Evolutionary conservation across 495 filamentous ascomycete species (phyloP).

Genomic region (Aspergillus nanangensis): DNA sequence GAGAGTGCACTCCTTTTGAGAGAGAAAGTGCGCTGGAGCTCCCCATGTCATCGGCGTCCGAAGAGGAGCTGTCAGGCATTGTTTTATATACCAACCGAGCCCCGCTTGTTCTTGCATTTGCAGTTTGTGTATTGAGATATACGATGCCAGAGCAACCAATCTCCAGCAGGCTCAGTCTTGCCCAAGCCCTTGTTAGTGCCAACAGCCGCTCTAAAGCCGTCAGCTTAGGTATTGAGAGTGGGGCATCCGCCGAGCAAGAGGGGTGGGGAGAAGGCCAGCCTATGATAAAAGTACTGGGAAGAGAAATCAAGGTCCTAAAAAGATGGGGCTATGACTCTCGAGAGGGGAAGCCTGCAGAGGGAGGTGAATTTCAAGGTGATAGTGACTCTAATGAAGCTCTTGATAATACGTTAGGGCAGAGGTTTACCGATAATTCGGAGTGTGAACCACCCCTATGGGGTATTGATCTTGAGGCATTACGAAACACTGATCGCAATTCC

Average conservation of each 20-base stretch:
- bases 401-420: slow-evolving; percentile 14
- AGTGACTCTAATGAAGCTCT: neutral
- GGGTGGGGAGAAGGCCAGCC: slow-evolving; percentile 75
- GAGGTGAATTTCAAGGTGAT: slow-evolving; percentile 1
- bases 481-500: slow-evolving; percentile 26
- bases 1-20: slow-evolving; percentile 48
- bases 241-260: slow-evolving; percentile 61
- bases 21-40: slow-evolving; percentile 63
- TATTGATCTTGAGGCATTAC: slow-evolving; percentile 66
- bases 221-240: slow-evolving; percentile 65
- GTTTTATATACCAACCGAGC: slow-evolving; percentile 71
- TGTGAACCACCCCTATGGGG: slow-evolving; percentile 62
- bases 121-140: slow-evolving; percentile 63
- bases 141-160: slow-evolving; percentile 81
- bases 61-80: slow-evolving; percentile 54
- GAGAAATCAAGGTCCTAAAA: slow-evolving; percentile 69
- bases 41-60: slow-evolving; percentile 46
- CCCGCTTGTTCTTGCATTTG: slow-evolving; percentile 77
- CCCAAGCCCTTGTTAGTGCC: slow-evolving; percentile 72
- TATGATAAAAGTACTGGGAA: slow-evolving; percentile 60
- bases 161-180: slow-evolving; percentile 75
- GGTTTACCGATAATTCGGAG: slow-evolving; percentile 7
- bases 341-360: slow-evolving; percentile 29
- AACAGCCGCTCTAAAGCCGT: slow-evolving; percentile 73
- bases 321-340: slow-evolving; percentile 71